These are phyloP conservation scores for Camellia lanceoleosa DNA, from an alignment of 148 eudicot species.

Conservation along the genomic window DNA sequence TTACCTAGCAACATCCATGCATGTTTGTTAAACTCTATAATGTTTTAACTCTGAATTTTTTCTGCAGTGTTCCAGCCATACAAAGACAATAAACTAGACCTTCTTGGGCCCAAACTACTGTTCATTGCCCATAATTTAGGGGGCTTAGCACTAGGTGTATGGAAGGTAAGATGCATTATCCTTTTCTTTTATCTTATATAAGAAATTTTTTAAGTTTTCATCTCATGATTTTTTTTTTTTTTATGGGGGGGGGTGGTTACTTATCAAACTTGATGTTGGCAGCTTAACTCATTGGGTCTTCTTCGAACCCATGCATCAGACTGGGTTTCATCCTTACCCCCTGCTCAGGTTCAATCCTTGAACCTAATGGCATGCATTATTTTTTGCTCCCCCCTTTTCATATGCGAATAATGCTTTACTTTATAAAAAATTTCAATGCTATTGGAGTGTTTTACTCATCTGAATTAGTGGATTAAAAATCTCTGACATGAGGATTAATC, in stretches of 20 bases:
- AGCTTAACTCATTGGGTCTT: constrained; percentile 93
- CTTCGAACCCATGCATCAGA: constrained; percentile 95
- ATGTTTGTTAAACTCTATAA: neutral
- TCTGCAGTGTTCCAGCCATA: constrained; percentile 79
- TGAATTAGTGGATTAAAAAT: neutral
- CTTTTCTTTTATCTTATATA: neutral
- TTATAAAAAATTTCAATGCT: neutral
- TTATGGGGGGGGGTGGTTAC: neutral
- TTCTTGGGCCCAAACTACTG: constrained; percentile 67
- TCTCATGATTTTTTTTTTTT: neutral
- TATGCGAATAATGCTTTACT: neutral
- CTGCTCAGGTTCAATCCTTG: constrained; percentile 66
- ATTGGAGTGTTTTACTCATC: neutral
- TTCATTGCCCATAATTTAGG: constrained; percentile 80
- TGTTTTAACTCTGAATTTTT: constrained; percentile 11
- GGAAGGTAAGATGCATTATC: constrained; percentile 57
- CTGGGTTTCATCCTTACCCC: constrained; percentile 94
- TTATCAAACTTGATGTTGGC: constrained; percentile 22
- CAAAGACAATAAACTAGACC: constrained; percentile 81
- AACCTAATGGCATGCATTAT: constrained; percentile 2
- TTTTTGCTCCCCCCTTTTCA: neutral
- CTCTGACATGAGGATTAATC: neutral
- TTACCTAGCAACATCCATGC: neutral
- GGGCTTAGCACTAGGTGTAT: constrained; percentile 73
- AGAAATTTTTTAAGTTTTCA: neutral